phyloP scores from a whole-genome alignment of 2,329 filamentous ascomycete genomes.

The Bipolaris bicolor region DNA sequence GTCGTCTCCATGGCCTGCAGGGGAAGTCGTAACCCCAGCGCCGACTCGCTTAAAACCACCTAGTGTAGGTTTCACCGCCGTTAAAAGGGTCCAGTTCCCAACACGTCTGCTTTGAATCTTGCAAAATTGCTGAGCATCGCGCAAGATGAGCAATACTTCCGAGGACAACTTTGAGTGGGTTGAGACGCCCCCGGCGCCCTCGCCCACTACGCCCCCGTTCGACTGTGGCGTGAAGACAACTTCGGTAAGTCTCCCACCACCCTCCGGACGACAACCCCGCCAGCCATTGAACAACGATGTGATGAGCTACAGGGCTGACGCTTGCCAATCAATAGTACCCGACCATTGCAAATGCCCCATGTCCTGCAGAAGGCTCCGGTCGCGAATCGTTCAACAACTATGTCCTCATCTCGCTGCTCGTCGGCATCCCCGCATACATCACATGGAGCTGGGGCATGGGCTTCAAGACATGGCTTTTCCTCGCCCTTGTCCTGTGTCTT shows the following conservation, averaged over 20 bases:
- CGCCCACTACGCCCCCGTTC: conserved; percentile 57
- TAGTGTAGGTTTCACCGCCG: conserved; percentile 38
- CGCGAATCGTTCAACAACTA: conserved; percentile 87
- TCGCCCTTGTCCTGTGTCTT: conserved; percentile 76
- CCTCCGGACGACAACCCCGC: conserved; percentile 23
- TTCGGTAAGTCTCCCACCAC: conserved; percentile 54
- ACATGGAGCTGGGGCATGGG: conserved; percentile 85
- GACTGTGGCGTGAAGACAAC: conserved; percentile 68
- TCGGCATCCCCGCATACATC: conserved; percentile 76
- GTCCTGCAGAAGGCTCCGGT: conserved; percentile 86
- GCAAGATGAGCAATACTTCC: conserved; percentile 47
- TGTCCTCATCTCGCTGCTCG: conserved; percentile 72
- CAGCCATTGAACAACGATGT: conserved; percentile 40
- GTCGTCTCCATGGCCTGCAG: conserved; percentile 19
- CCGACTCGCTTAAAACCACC: conserved; percentile 20
- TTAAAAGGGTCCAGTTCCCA: conserved; percentile 35
- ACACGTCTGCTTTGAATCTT: conserved; percentile 31
- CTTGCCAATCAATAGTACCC: conserved; percentile 66
- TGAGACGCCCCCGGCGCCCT: conserved; percentile 64
- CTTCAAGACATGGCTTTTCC: conserved; percentile 85
- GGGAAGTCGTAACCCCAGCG: conserved; percentile 22
- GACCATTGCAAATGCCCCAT: conserved; percentile 89
- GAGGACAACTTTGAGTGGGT: conserved; percentile 70
- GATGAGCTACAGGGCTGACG: conserved; percentile 33
- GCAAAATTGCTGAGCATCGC: conserved; percentile 42